Percentiles rank a stretch among this genome's conserved stretches.
Evolutionary conservation across 208 protist species (phyloP).

Genomic region (Wallacemonas sp.): DNA sequence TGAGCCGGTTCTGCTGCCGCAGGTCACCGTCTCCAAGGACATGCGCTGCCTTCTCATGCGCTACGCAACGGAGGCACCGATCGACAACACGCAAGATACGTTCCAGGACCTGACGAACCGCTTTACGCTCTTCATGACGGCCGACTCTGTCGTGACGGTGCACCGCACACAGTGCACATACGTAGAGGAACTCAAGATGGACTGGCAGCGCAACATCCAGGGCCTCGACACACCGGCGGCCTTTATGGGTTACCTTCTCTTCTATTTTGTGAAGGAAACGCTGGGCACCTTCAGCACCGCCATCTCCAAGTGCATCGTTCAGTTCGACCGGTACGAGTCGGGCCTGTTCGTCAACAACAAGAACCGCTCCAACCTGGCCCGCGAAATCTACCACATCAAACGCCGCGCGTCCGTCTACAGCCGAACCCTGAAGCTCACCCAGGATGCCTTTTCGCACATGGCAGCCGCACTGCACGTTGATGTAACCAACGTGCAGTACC

Average conservation of each 20-base stretch:
- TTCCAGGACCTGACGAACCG: slow-evolving; percentile 82
- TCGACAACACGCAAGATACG: slow-evolving; percentile 45
- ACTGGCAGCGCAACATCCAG: slow-evolving; percentile 35
- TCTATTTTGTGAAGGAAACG: slow-evolving; percentile 71
- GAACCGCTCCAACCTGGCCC: slow-evolving; percentile 54
- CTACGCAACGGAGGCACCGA: slow-evolving; percentile 52
- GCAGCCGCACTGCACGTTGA: slow-evolving; percentile 42
- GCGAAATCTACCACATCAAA: slow-evolving; percentile 84
- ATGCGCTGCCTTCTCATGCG: slow-evolving; percentile 66
- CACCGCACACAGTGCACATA: slow-evolving; percentile 69
- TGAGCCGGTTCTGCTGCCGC: slow-evolving; percentile 74
- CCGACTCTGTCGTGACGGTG: slow-evolving; percentile 54
- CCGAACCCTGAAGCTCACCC: slow-evolving; percentile 62
- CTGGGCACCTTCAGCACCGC: slow-evolving; percentile 60
- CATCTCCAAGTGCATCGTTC: slow-evolving; percentile 62
- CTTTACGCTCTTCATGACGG: slow-evolving; percentile 59
- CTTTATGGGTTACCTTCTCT: slow-evolving; percentile 36
- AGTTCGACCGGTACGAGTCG: slow-evolving; percentile 79
- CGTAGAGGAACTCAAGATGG: slow-evolving; percentile 63
- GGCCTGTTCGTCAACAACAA: slow-evolving; percentile 51
- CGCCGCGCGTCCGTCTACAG: slow-evolving; percentile 74
- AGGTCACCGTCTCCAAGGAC: slow-evolving; percentile 53
- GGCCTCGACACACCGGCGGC: slow-evolving; percentile 6
- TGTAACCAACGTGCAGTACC: slow-evolving; percentile 55
- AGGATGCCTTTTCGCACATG: slow-evolving; percentile 70